These are phyloP conservation scores for Fusarium sp. DNA, from an alignment of 2,329 filamentous ascomycete species.

Conservation along the genomic window DNA sequence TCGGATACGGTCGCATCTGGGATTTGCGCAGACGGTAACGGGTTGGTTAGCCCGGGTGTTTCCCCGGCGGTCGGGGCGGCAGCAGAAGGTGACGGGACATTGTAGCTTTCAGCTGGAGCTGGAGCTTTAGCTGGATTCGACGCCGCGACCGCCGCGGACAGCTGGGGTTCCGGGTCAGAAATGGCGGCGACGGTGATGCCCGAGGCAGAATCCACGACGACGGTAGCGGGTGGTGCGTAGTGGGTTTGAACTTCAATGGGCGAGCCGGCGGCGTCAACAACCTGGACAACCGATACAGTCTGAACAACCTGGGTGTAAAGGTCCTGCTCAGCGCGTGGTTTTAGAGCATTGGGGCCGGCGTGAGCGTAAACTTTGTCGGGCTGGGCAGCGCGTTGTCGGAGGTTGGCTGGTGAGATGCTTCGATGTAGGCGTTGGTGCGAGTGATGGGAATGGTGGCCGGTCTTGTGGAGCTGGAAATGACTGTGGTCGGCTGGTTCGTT, in stretches of 20 bases:
- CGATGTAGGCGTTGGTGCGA: slow-evolving; percentile 42
- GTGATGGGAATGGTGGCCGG: slow-evolving; percentile 44
- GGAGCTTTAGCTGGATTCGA: slow-evolving; percentile 40
- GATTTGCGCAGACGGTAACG: slow-evolving; percentile 29
- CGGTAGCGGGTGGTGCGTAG: slow-evolving; percentile 54
- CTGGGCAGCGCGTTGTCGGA: slow-evolving; percentile 42
- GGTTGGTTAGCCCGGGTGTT: slow-evolving; percentile 40
- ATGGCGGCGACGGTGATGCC: slow-evolving; percentile 54
- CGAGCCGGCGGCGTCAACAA: slow-evolving; percentile 62
- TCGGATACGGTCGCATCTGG: slow-evolving; percentile 33
- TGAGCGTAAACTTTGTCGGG: slow-evolving; percentile 9
- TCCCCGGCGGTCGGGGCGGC: slow-evolving; percentile 33
- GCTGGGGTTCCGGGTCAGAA: slow-evolving; percentile 45
- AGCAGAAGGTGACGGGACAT: slow-evolving; percentile 38
- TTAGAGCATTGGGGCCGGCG: slow-evolving; percentile 33
- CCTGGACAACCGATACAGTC: slow-evolving; percentile 67
- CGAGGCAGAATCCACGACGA: slow-evolving; percentile 53
- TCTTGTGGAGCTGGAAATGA: slow-evolving; percentile 32
- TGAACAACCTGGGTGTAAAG: slow-evolving; percentile 63
- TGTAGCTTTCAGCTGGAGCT: slow-evolving; percentile 40
- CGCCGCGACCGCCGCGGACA: slow-evolving; percentile 43
- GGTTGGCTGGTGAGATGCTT: slow-evolving; percentile 31
- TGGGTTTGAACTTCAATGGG: slow-evolving; percentile 60
- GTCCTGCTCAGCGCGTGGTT: slow-evolving; percentile 36
- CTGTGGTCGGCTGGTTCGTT: slow-evolving; percentile 25